Conservation (phyloP, 1,284 basidiomycete species). For the Cutaneotrichosporon sp. region DNA sequence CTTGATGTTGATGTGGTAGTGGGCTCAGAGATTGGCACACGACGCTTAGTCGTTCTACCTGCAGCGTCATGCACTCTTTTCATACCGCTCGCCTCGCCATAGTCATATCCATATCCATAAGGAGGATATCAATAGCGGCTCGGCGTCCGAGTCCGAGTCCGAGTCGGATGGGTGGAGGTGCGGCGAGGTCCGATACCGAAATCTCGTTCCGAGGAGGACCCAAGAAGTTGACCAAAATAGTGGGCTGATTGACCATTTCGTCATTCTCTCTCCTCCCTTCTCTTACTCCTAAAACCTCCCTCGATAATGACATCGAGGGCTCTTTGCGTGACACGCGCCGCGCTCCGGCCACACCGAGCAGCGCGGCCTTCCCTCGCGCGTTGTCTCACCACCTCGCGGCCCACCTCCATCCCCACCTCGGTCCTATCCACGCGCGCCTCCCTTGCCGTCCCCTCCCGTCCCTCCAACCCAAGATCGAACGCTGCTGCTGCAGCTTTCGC, state of each 20-base stretch:
- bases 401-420: neutral
- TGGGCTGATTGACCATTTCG: neutral
- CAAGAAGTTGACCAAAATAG: neutral
- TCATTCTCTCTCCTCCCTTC: neutral
- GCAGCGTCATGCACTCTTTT: too few relatives aligned
- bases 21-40: too few relatives aligned
- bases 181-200: neutral
- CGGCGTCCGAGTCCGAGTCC: neutral
- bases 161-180: neutral
- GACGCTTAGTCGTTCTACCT: neutral
- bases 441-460: neutral
- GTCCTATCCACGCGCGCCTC: neutral
- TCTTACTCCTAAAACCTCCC: neutral
- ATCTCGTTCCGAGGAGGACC: neutral
- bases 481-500: neutral
- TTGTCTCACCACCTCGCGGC: neutral
- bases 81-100: neutral
- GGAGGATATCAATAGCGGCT: neutral
- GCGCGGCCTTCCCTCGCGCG: neutral
- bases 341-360: neutral
- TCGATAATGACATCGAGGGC: slow-evolving; percentile 6
- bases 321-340: neutral
- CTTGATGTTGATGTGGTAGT: too few relatives aligned
- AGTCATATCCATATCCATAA: neutral
- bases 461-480: neutral